Conservation (phyloP, 2,329 filamentous ascomycete species). For the Huntiella abstrusa region DNA sequence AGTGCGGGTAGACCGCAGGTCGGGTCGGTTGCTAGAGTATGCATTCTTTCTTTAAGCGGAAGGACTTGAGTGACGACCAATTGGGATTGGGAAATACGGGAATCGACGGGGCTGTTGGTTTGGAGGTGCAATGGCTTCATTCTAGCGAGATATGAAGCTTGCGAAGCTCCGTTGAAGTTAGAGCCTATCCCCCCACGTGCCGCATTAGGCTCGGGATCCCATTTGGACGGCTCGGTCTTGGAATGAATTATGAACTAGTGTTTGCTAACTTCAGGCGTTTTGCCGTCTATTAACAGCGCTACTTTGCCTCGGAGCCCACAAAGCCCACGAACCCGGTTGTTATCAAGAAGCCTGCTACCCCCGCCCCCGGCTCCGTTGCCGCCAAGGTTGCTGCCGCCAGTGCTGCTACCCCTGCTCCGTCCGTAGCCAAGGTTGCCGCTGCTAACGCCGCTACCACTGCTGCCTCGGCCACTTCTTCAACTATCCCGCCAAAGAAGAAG, state of each 20-base stretch:
- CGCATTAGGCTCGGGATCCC: background rate
- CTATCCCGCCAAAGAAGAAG: constrained; percentile 24
- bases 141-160: background rate
- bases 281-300: constrained; percentile 25
- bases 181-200: background rate
- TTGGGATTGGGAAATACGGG: constrained; percentile 3
- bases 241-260: background rate
- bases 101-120: background rate
- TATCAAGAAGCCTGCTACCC: constrained; percentile 17
- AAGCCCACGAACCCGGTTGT: constrained; percentile 17
- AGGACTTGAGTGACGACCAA: background rate
- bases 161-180: background rate
- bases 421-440: constrained; percentile 11
- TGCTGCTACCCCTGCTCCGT: constrained; percentile 13
- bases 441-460: constrained; percentile 12
- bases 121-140: background rate
- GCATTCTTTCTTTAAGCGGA: background rate
- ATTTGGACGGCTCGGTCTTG: background rate
- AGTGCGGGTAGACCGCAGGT: constrained; percentile 17
- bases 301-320: constrained; percentile 31
- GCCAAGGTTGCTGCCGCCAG: constrained; percentile 14
- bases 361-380: constrained; percentile 19
- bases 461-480: constrained; percentile 9
- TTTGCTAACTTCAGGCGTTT: constrained; percentile 1
- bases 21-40: constrained; percentile 8